Percentiles rank a stretch among this genome's conserved stretches.
Conservation (phyloP, 148 eudicot genomes). For the Pouteria glomerata region DNA sequence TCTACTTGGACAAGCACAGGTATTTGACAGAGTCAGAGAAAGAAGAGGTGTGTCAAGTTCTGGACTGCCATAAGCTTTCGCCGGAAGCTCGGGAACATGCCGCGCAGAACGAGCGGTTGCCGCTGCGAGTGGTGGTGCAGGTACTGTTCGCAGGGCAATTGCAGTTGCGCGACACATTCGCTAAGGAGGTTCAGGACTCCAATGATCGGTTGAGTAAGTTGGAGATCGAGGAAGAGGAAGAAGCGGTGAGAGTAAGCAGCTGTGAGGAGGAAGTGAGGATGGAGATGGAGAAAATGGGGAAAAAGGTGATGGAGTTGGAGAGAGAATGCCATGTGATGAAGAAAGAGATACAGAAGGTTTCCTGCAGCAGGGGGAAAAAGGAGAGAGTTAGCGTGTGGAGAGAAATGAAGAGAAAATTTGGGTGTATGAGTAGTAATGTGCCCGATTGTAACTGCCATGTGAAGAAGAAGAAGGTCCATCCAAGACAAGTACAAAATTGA, state of each 20-base stretch:
- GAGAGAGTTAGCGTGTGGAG: constrained; percentile 60
- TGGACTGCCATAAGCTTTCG: constrained; percentile 63
- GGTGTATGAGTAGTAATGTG: constrained; percentile 51
- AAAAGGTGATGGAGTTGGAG: constrained; percentile 43
- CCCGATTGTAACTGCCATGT: constrained; percentile 36
- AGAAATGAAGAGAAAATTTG: constrained; percentile 79
- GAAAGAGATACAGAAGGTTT: constrained; percentile 31
- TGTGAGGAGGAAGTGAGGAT: constrained; percentile 11
- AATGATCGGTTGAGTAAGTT: constrained; percentile 14
- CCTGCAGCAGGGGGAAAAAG: constrained; percentile 21
- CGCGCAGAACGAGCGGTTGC: constrained; percentile 45
- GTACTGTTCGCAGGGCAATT: constrained; percentile 49
- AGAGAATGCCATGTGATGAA: constrained; percentile 36
- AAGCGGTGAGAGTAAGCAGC: neutral
- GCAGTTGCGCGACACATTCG: constrained; percentile 43
- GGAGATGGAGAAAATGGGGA: constrained; percentile 39
- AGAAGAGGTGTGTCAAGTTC: constrained; percentile 45
- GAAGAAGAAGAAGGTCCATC: constrained; percentile 55
- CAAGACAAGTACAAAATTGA: constrained; percentile 13
- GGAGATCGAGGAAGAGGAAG: constrained; percentile 11
- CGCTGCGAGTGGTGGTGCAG: constrained; percentile 52
- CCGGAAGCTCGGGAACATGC: constrained; percentile 58
- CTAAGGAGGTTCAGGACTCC: constrained; percentile 21
- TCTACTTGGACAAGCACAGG: constrained; percentile 47
- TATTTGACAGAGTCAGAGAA: constrained; percentile 48